Conservation (phyloP, 2,329 filamentous ascomycete genomes). For the Sordariomycetes sp. region DNA sequence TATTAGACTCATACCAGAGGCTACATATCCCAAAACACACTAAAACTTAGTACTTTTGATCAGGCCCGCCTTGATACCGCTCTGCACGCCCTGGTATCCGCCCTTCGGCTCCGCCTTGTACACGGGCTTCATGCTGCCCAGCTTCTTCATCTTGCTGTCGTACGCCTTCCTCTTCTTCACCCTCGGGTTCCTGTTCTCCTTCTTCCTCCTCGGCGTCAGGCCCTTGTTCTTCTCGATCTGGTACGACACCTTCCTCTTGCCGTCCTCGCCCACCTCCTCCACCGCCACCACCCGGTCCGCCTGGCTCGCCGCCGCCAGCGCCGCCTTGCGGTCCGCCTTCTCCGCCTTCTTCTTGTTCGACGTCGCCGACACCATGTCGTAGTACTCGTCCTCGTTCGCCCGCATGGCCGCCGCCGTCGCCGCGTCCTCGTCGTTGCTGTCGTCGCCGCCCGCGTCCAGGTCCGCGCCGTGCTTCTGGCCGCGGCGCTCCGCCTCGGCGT, state of each 20-base stretch:
- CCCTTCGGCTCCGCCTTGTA: constrained; percentile 79
- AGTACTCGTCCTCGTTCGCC: constrained; percentile 66
- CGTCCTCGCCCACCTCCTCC: constrained; percentile 66
- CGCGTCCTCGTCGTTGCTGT: constrained; percentile 58
- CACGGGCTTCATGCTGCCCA: constrained; percentile 72
- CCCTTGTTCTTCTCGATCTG: constrained; percentile 98
- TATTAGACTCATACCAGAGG: neutral
- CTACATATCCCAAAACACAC: neutral
- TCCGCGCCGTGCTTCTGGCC: constrained; percentile 58
- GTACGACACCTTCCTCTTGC: constrained; percentile 87
- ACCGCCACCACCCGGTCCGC: constrained; percentile 52
- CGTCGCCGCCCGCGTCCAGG: constrained; percentile 55
- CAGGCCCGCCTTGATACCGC: constrained; percentile 89
- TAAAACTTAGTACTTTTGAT: constrained; percentile 91
- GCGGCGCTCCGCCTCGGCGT: constrained; percentile 77
- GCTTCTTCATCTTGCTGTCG: constrained; percentile 95
- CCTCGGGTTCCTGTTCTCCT: constrained; percentile 87
- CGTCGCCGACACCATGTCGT: constrained; percentile 70
- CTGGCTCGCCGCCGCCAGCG: constrained; percentile 50
- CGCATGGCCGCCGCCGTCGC: constrained; percentile 36
- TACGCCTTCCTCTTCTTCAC: constrained; percentile 98
- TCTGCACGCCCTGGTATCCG: constrained; percentile 83
- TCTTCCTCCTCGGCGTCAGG: constrained; percentile 76
- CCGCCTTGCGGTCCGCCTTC: constrained; percentile 47
- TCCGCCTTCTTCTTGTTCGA: constrained; percentile 65